Conservation (phyloP, 1,284 basidiomycete species). For the Cutaneotrichosporon sp. region DNA sequence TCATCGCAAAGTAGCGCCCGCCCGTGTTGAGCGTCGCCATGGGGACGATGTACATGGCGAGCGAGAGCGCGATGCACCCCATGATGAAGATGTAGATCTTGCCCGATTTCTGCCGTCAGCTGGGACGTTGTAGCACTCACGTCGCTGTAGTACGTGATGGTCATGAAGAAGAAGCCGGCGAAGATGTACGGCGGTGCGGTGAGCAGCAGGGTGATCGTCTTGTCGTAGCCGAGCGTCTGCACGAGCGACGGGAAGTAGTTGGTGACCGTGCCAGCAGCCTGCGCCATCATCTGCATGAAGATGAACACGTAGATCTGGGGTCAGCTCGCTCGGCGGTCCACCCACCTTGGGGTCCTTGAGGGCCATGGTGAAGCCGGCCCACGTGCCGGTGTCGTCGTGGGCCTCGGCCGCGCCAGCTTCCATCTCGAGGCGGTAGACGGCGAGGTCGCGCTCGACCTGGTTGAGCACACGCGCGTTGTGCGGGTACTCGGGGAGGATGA, state of each 20-base stretch:
- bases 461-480: slow-evolving; percentile 40
- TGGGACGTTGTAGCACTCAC: background rate
- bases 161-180: slow-evolving; percentile 29
- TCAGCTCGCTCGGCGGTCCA: slow-evolving; percentile 27
- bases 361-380: slow-evolving; percentile 37
- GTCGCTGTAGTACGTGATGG: slow-evolving; percentile 2
- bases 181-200: slow-evolving; percentile 50
- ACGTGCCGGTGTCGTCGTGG: slow-evolving; percentile 33
- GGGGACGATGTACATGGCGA: slow-evolving; percentile 73
- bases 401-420: slow-evolving; percentile 42
- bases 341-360: slow-evolving; percentile 46
- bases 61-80: slow-evolving; percentile 52
- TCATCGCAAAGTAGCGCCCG: slow-evolving; percentile 48
- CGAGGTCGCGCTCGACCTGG: slow-evolving; percentile 36
- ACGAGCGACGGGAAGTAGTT: slow-evolving; percentile 47
- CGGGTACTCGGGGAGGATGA: slow-evolving; percentile 43
- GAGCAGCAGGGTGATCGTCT: slow-evolving; percentile 48
- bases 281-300: slow-evolving; percentile 26
- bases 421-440: slow-evolving; percentile 41
- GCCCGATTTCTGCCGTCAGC: slow-evolving; percentile 7
- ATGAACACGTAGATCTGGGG: slow-evolving; percentile 23
- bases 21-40: slow-evolving; percentile 53
- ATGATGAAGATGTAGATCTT: slow-evolving; percentile 31
- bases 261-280: slow-evolving; percentile 36
- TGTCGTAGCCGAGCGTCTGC: slow-evolving; percentile 41